phyloP scores from a whole-genome alignment of 495 filamentous ascomycete genomes.

The Penicillium parvum region DNA sequence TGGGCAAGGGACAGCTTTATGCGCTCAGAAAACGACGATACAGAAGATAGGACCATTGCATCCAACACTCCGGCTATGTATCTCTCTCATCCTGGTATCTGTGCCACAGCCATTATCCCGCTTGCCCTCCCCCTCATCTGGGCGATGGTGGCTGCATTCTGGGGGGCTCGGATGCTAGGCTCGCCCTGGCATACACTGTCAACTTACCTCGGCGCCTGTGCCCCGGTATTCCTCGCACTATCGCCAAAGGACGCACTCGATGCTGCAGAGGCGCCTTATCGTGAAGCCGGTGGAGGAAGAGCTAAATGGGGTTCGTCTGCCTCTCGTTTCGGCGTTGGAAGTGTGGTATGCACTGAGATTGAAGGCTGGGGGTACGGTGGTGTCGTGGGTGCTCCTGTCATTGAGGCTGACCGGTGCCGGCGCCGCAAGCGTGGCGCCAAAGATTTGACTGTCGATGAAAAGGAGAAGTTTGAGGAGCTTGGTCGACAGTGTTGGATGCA shows the following conservation, averaged over 20 bases:
- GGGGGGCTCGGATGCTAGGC: slow-evolving; percentile 69
- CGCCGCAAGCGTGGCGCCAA: slow-evolving; percentile 53
- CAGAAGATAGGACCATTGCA: slow-evolving; percentile 1
- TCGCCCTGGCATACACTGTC: slow-evolving; percentile 80
- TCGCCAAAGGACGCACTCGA: slow-evolving; percentile 63
- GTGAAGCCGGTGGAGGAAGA: slow-evolving; percentile 44
- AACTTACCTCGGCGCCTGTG: slow-evolving; percentile 70
- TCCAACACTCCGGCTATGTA: slow-evolving; percentile 55
- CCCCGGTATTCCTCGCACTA: slow-evolving; percentile 76
- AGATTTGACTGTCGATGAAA: slow-evolving; percentile 59
- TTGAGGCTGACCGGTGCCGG: slow-evolving; percentile 42
- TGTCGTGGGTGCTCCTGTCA: slow-evolving; percentile 47
- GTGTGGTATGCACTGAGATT: slow-evolving; percentile 67
- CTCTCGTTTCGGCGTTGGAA: slow-evolving; percentile 51
- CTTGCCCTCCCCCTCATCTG: slow-evolving; percentile 61
- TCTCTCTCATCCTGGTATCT: slow-evolving; percentile 82
- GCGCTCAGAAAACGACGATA: slow-evolving; percentile 25
- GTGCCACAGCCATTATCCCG: slow-evolving; percentile 72
- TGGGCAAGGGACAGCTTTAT: slow-evolving; percentile 49
- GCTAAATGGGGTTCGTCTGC: slow-evolving; percentile 82
- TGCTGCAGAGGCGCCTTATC: slow-evolving; percentile 47
- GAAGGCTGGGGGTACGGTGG: slow-evolving; percentile 85
- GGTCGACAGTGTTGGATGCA: slow-evolving; percentile 71
- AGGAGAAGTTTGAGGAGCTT: slow-evolving; percentile 66
- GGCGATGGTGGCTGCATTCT: slow-evolving; percentile 61